These are phyloP conservation scores for Exophiala xenobiotica DNA, from an alignment of 2,329 filamentous ascomycete species.

Conservation along the genomic window DNA sequence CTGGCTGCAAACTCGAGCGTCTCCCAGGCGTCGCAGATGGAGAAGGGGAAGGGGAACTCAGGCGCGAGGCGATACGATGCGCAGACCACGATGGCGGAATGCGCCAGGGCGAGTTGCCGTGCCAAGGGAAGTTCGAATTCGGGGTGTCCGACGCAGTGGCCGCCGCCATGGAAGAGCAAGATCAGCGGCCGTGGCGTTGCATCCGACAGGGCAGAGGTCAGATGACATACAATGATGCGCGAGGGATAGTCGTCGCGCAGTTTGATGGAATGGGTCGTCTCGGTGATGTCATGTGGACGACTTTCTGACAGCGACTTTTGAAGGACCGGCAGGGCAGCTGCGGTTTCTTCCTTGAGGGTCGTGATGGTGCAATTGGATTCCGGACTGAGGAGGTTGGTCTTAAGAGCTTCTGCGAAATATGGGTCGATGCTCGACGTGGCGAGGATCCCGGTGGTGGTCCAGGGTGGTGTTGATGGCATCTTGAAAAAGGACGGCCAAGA, in stretches of 20 bases:
- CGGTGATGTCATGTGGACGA: slow-evolving; percentile 16
- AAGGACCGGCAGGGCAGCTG: neutral
- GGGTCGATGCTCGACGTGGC: slow-evolving; percentile 20
- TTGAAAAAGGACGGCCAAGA: too few relatives aligned
- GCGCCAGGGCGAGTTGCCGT: slow-evolving; percentile 21
- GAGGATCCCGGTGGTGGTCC: slow-evolving; percentile 18
- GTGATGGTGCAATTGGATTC: slow-evolving; percentile 14
- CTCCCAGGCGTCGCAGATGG: slow-evolving; percentile 48
- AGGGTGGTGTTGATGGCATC: slow-evolving; percentile 21
- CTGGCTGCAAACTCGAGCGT: slow-evolving; percentile 44
- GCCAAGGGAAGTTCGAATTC: slow-evolving; percentile 27
- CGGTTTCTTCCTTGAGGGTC: slow-evolving; percentile 13
- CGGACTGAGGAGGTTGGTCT: slow-evolving; percentile 8
- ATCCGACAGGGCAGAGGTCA: neutral
- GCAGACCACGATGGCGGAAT: slow-evolving; percentile 30
- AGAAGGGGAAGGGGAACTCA: slow-evolving; percentile 47
- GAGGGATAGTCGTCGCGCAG: slow-evolving; percentile 16
- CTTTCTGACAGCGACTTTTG: slow-evolving; percentile 8
- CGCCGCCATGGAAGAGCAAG: slow-evolving; percentile 33
- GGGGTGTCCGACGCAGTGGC: slow-evolving; percentile 30
- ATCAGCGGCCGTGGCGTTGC: slow-evolving; percentile 25
- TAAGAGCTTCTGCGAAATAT: slow-evolving; percentile 15
- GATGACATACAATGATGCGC: slow-evolving; percentile 20
- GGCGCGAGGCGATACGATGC: slow-evolving; percentile 43
- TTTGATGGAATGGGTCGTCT: slow-evolving; percentile 14